Conservation (phyloP, 345 rosid genomes). For the Angophora floribunda region DNA sequence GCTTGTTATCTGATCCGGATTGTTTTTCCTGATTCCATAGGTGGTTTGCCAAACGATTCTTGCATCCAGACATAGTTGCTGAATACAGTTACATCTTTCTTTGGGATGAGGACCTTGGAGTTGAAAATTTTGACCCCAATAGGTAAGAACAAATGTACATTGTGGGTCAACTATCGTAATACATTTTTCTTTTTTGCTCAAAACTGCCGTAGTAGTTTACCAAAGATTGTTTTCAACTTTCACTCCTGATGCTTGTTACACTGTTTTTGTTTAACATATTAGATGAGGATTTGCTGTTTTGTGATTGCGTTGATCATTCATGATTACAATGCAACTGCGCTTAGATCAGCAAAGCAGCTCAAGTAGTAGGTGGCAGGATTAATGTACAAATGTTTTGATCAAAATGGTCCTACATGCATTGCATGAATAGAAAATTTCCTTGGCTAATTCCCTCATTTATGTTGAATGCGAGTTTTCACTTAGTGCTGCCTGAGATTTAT, state of each 20-base stretch:
- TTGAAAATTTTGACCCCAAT: constrained; percentile 59
- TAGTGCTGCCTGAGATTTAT: neutral
- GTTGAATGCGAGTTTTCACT: neutral
- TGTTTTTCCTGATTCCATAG: constrained; percentile 8
- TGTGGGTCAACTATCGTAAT: neutral
- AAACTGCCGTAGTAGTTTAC: neutral
- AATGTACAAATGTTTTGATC: neutral
- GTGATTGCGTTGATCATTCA: neutral
- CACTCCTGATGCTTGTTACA: neutral
- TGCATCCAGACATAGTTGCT: constrained; percentile 80
- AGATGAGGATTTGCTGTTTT: neutral
- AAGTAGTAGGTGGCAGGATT: neutral
- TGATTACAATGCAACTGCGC: neutral
- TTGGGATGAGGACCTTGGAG: constrained; percentile 97
- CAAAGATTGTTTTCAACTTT: neutral
- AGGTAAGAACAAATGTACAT: constrained; percentile 20
- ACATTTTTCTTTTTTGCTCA: neutral
- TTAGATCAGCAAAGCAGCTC: neutral
- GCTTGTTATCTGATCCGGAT: neutral
- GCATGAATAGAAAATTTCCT: neutral
- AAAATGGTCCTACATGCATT: neutral
- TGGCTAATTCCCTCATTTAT: neutral
- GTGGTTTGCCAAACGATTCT: constrained; percentile 98
- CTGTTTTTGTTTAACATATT: neutral
- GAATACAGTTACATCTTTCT: constrained; percentile 79